Evolutionary conservation across 1,139 yeast species (phyloP).

Genomic region (Hansenula sp.): DNA sequence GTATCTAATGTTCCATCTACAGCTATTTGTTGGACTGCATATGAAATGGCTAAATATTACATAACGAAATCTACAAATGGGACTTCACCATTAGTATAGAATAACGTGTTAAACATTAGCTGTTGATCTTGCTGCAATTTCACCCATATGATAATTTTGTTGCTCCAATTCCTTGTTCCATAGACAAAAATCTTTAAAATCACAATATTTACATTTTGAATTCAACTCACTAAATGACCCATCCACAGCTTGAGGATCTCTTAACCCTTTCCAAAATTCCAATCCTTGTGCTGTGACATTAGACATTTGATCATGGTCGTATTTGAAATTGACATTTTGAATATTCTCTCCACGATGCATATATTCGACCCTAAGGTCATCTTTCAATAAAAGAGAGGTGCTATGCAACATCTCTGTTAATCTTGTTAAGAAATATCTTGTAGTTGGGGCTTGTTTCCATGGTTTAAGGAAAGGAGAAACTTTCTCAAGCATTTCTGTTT

Average conservation of each 20-base stretch:
- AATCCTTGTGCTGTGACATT: slow-evolving; percentile 31
- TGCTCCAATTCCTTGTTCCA: slow-evolving; percentile 21
- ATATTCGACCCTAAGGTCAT: slow-evolving; percentile 47
- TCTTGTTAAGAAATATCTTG: slow-evolving; percentile 52
- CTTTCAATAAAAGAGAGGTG: slow-evolving; percentile 32
- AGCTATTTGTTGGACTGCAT: slow-evolving; percentile 97
- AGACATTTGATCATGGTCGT: slow-evolving; percentile 27
- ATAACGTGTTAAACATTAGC: not conserved
- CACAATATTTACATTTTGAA: slow-evolving; percentile 50
- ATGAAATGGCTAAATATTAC: slow-evolving; percentile 82
- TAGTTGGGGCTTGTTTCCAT: slow-evolving; percentile 55
- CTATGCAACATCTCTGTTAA: slow-evolving; percentile 43
- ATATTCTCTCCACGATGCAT: slow-evolving; percentile 38
- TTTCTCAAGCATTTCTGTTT: slow-evolving; percentile 8
- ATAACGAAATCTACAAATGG: slow-evolving; percentile 5
- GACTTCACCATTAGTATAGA: not conserved
- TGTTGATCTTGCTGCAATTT: too few relatives aligned
- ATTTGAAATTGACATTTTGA: slow-evolving; percentile 33
- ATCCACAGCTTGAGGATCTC: slow-evolving; percentile 36
- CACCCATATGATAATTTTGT: not conserved
- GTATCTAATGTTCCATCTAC: slow-evolving; percentile 94
- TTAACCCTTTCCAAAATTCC: slow-evolving; percentile 51
- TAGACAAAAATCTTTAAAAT: slow-evolving; percentile 34
- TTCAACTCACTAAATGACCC: slow-evolving; percentile 28
- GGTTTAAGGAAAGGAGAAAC: slow-evolving; percentile 22